Conservation (phyloP, 495 filamentous ascomycete species). For the Neurospora sp. region DNA sequence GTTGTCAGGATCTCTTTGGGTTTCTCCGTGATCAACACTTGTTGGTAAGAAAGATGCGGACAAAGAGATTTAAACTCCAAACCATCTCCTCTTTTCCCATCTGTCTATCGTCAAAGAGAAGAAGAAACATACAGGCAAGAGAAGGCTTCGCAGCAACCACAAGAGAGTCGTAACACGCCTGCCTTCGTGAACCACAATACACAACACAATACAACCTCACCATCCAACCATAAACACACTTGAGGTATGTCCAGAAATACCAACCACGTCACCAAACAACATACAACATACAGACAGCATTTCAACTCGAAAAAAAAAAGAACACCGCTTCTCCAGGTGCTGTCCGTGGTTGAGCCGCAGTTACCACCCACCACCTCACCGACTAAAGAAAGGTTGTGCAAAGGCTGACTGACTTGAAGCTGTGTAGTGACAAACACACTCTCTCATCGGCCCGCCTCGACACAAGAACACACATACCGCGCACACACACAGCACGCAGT, state of each 20-base stretch:
- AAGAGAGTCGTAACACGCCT: neutral
- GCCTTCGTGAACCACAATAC: neutral
- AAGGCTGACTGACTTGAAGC: neutral
- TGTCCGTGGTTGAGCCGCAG: neutral
- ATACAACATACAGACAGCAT: neutral
- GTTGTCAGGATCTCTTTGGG: neutral
- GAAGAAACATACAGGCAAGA: neutral
- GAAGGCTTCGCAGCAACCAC: neutral
- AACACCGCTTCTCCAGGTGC: neutral
- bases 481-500: neutral
- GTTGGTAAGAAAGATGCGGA: neutral
- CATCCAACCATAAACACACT: neutral
- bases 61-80: neutral
- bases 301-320: neutral
- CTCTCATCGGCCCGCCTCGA: neutral
- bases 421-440: neutral
- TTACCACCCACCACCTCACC: neutral
- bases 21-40: neutral
- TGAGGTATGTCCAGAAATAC: neutral
- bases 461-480: neutral
- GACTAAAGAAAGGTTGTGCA: neutral
- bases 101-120: neutral
- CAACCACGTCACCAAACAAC: neutral
- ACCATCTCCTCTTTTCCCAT: neutral
- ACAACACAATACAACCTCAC: neutral